Conservation (phyloP, 1,284 basidiomycete genomes). For the Naganishia sp. region DNA sequence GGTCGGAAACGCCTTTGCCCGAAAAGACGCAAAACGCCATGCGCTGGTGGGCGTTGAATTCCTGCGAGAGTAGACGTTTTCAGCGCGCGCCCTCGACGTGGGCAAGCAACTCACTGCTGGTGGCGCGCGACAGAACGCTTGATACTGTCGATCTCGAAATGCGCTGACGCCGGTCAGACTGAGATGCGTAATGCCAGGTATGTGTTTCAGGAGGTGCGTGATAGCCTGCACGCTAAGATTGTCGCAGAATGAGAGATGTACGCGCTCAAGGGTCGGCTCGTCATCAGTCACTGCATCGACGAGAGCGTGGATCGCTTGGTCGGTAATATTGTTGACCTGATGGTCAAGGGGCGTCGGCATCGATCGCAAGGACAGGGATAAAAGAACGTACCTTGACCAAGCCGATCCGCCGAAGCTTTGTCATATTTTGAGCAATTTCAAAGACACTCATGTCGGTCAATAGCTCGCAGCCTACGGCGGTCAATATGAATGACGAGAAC, state of each 20-base stretch:
- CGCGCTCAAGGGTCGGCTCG: constrained; percentile 78
- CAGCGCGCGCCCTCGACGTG: neutral
- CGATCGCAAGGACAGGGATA: neutral
- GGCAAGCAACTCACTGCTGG: constrained; percentile 66
- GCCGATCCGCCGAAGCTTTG: constrained; percentile 90
- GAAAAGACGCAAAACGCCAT: constrained; percentile 97
- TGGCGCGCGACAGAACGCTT: constrained; percentile 84
- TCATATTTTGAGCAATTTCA: constrained; percentile 77
- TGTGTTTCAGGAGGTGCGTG: constrained; percentile 81
- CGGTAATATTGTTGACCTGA: constrained; percentile 85
- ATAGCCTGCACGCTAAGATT: constrained; percentile 90
- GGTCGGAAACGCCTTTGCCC: constrained; percentile 80
- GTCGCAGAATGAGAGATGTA: constrained; percentile 97
- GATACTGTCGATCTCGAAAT: constrained; percentile 81
- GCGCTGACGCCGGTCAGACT: constrained; percentile 94
- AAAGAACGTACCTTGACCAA: constrained; percentile 74
- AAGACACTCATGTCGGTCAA: constrained; percentile 93
- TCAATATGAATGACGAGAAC: constrained; percentile 31
- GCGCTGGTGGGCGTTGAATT: constrained; percentile 88
- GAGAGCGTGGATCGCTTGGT: constrained; percentile 85
- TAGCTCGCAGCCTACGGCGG: constrained; percentile 70
- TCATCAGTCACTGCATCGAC: constrained; percentile 66
- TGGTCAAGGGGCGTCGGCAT: constrained; percentile 37
- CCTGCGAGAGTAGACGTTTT: constrained; percentile 57
- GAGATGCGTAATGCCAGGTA: constrained; percentile 87